Evolutionary conservation across 2,329 filamentous ascomycete species (phyloP), one percentile per base, ranked within the genome.

Genomic region (Pseudogymnoascus sp.): DNA sequence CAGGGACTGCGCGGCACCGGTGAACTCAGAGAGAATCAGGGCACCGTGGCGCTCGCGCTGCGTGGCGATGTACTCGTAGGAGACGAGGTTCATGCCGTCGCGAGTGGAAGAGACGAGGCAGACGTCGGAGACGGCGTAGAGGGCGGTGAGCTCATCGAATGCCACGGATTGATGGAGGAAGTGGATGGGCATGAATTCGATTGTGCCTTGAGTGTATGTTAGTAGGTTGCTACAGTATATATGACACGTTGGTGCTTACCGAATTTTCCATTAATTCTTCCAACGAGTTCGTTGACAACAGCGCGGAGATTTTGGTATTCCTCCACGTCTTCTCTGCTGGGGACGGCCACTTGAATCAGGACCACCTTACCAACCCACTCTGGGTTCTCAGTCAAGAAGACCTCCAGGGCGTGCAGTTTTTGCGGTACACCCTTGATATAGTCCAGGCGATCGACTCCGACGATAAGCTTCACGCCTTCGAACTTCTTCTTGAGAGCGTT

Each of bases 361-460:
- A 97, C 93, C 21, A 97, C 93, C 76, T 96, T 96, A 69, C 95
- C 95, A 66, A 97, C 93, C 93, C 93, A 97, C 75, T 97, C 93
- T 0, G 95, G 95, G 71, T 99, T 92, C 72, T 97, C 93, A 0
- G 92, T 96, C 34, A 99, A 81, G 79, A 99, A 97, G 3, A 97
- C 91, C 75, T 99, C 95, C 44, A 97, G 85, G 1, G 95, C 93
- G 72, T 97, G 95, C 8, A 99, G 81, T 76, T 99, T 99, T 77
- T 99, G 95, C 0, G 95, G 95, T 8, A 99, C 93, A 67, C 95
- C 95, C 78, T 97, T 97, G 85, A 97, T 97, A 78, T 99, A 97
- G 77, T 99, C 95, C 60, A 97, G 84, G 60, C 95, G 90, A 75
- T 99, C 95, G 61, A 97, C 95, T 66, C 95, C 93, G 38, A 97